Evolutionary conservation across 1,139 yeast species (phyloP).

Genomic region (Magnusiomyces clavatus): DNA sequence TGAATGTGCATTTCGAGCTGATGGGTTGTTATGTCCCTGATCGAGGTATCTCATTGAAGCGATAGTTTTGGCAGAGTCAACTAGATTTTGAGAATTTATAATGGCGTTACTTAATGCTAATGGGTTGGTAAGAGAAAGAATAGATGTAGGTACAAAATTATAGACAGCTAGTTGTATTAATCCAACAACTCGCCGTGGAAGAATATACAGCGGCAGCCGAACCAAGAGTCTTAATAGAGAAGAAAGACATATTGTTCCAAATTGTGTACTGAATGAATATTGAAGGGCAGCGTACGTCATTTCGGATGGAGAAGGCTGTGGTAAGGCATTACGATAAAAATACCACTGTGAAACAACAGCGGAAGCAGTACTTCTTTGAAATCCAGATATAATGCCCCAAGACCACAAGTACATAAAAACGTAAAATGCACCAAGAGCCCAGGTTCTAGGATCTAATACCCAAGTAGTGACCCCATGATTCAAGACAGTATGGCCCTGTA

Average conservation of each 20-base stretch:
- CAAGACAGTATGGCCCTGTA: constrained; percentile 28
- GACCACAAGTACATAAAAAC: constrained; percentile 38
- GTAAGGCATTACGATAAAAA: constrained; percentile 27
- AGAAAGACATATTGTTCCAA: constrained; percentile 35
- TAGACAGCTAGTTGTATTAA: constrained; percentile 24
- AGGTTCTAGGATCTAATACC: constrained; percentile 30
- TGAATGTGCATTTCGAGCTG: constrained; percentile 9
- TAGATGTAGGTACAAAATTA: constrained; percentile 26
- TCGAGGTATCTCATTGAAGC: constrained; percentile 22
- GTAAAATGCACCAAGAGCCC: constrained; percentile 33
- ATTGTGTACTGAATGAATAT: constrained; percentile 29
- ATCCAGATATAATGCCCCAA: constrained; percentile 35
- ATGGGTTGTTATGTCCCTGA: constrained; percentile 14
- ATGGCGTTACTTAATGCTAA: constrained; percentile 35
- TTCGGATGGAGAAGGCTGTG: constrained; percentile 20
- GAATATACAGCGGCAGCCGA: constrained; percentile 32
- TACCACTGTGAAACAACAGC: constrained; percentile 37
- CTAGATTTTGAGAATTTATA: constrained; percentile 28
- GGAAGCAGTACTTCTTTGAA: constrained; percentile 32
- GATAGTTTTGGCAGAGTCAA: constrained; percentile 29
- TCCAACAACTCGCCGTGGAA: constrained; percentile 29
- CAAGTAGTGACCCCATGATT: constrained; percentile 24
- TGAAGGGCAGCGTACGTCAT: constrained; percentile 24
- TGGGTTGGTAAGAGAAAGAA: constrained; percentile 30
- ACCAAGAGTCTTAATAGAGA: constrained; percentile 29